Percentiles rank a stretch among this genome's conserved stretches.
These are phyloP conservation scores for Saccharomyces hybrid DNA, from an alignment of 1,139 yeast genomes.

Conservation along the genomic window DNA sequence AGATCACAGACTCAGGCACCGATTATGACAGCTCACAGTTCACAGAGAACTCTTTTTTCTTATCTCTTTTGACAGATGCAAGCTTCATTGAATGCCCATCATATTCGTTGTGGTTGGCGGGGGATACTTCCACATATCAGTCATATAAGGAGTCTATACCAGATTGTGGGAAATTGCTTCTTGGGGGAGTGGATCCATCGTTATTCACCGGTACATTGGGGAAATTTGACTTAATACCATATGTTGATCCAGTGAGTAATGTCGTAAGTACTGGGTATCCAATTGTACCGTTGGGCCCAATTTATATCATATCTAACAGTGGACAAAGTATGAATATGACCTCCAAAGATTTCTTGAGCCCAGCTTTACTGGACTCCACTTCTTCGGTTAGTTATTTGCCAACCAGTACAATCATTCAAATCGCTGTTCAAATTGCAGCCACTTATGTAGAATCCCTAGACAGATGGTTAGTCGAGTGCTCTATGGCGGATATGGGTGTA, in stretches of 20 bases:
- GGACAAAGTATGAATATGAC: conserved; percentile 37
- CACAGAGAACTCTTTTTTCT: conserved; percentile 36
- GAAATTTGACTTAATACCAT: conserved; percentile 44
- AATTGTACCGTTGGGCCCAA: conserved; percentile 47
- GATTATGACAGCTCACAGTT: conserved; percentile 19
- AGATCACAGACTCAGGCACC: conserved; percentile 9
- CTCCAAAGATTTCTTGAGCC: conserved; percentile 33
- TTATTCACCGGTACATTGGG: conserved; percentile 42
- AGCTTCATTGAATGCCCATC: conserved; percentile 40
- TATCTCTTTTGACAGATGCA: conserved; percentile 32
- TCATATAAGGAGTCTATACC: neutral
- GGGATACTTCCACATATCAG: conserved; percentile 12
- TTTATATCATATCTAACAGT: conserved; percentile 40
- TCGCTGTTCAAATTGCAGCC: conserved; percentile 73
- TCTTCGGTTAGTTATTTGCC: conserved; percentile 50
- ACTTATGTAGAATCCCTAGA: conserved; percentile 43
- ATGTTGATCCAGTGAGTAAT: conserved; percentile 28
- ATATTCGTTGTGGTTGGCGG: conserved; percentile 48
- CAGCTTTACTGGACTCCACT: conserved; percentile 58
- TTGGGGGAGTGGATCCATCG: conserved; percentile 51
- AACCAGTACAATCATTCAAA: conserved; percentile 46
- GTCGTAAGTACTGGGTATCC: conserved; percentile 40
- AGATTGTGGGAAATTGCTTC: conserved; percentile 38
- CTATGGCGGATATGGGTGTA: conserved; percentile 44
- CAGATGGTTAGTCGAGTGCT: conserved; percentile 64